These are phyloP conservation scores for Chaetoceros muelleri DNA, from an alignment of 108 stramenopile genomes.

Conservation along the genomic window DNA sequence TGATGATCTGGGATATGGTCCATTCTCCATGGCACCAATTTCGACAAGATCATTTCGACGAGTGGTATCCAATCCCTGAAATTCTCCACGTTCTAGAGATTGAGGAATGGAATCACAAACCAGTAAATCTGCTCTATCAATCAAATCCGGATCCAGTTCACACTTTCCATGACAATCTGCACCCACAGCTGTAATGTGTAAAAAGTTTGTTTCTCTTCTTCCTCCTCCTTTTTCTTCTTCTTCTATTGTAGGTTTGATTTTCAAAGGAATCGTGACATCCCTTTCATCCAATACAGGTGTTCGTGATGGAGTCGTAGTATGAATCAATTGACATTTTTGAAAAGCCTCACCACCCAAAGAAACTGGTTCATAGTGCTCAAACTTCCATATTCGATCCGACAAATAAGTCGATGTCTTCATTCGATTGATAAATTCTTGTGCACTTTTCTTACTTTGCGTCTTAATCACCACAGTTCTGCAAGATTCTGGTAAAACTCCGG, in stretches of 20 bases:
- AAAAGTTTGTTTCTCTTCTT: not conserved
- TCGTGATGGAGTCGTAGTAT: conserved; percentile 55
- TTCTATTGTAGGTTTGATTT: too few species aligned
- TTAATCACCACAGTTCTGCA: conserved; percentile 42
- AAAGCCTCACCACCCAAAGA: conserved; percentile 24
- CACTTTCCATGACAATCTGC: conserved; percentile 59
- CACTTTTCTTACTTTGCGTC: conserved; percentile 35
- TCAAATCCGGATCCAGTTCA: conserved; percentile 35
- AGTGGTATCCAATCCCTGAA: conserved; percentile 18
- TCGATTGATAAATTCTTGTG: conserved; percentile 21
- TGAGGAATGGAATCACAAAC: conserved; percentile 42
- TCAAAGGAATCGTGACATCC: not conserved
- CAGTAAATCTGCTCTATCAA: conserved; percentile 36
- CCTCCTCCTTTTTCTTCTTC: too few species aligned
- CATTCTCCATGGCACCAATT: conserved; percentile 29
- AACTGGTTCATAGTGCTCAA: not conserved
- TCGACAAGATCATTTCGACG: conserved; percentile 25
- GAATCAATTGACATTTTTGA: conserved; percentile 39
- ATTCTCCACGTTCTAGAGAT: conserved; percentile 51
- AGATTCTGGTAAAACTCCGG: conserved; percentile 25
- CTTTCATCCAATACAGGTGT: conserved; percentile 26
- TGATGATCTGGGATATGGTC: conserved; percentile 17
- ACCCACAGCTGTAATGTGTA: conserved; percentile 60
- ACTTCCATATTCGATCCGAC: not conserved
- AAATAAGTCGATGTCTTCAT: conserved; percentile 11